These are phyloP conservation scores for Russula earlei DNA, from an alignment of 768 basidiomycete species.

Conservation along the genomic window DNA sequence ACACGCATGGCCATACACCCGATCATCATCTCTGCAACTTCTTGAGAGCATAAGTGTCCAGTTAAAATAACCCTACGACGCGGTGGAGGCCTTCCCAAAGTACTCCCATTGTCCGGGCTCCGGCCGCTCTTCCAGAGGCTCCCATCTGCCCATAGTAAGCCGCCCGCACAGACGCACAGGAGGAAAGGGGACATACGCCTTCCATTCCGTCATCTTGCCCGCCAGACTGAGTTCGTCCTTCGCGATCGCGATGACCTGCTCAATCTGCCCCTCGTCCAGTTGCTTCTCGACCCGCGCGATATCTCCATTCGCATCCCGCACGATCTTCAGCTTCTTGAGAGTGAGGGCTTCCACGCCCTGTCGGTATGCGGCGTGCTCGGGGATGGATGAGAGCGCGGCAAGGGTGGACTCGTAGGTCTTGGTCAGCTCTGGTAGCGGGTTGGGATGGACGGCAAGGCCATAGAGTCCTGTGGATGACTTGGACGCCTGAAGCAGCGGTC, in stretches of 20 bases:
- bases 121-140: conserved; percentile 73
- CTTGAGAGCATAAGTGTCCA: not conserved
- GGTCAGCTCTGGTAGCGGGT: conserved; percentile 72
- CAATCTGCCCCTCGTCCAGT: conserved; percentile 79
- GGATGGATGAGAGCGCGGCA: conserved; percentile 54
- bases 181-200: conserved; percentile 61
- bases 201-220: conserved; percentile 87
- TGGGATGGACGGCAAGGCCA: conserved; percentile 74
- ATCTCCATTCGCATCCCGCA: conserved; percentile 61
- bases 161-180: not conserved
- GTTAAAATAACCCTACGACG: conserved; percentile 27
- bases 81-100: conserved; percentile 44
- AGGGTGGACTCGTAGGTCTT: conserved; percentile 75
- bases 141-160: conserved; percentile 48
- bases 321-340: conserved; percentile 65
- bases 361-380: conserved; percentile 79
- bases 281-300: conserved; percentile 59
- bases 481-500: conserved; percentile 52
- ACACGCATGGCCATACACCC: not conserved
- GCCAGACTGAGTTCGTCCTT: conserved; percentile 71
- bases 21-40: not conserved
- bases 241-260: conserved; percentile 76
- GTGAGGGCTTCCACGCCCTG: conserved; percentile 82
- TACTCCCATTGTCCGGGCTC: conserved; percentile 85
- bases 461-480: conserved; percentile 82